Evolutionary conservation across 2,329 filamentous ascomycete species (phyloP), one percentile per base, ranked within the genome.

Genomic region (Stachybotrys chartarum): DNA sequence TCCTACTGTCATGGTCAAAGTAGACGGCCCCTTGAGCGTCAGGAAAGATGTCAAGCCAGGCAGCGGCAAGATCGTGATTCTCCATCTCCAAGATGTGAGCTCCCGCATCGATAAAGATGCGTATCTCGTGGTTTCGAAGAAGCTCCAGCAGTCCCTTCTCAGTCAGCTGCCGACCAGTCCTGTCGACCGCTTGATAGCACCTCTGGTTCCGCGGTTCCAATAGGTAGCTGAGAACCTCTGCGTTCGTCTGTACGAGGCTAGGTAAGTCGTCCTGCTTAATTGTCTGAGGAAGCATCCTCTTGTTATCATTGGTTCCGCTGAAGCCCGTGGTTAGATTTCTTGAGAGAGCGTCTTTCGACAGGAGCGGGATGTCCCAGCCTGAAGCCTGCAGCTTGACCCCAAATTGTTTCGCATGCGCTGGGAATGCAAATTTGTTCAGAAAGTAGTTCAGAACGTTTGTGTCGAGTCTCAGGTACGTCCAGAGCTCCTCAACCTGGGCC

Each of bases 281-380:
- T 0, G 76, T 83, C n/a, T 83, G 65, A 0, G 87, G 87, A 0
- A 90, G 67, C 39, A 87, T 72, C 0, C 68, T 70, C 44, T 78
- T 74, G 18, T 80, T 83, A 62, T 90, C 87, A 49, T 88, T 90
- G 0, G 87, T 90, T 0, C 87, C 87, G 7, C 83, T 87, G 64
- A 91, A 91, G 0, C 87, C 87, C 0, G 85, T 88, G 0, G 85
- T 87, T 1, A 77, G 42, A 6, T 50, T 17, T 1, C 31, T 50
- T 5, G 30, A 32, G 7, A 18, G 57, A 1, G 59, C 42, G 3
- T 8, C 3, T 1, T 35, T 30, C 1, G 54, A 51, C 3, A 59
- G 73, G 72, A 83, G 64, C 0, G 84, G 82, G 1, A 90, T 71
- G 59, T 90, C 86, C 86, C 86, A 90, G 0, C 83, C 84, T 0